Evolutionary conservation across 345 rosid species (phyloP), one percentile per base, ranked within the genome.

Genomic region (Pugionium cornutum): DNA sequence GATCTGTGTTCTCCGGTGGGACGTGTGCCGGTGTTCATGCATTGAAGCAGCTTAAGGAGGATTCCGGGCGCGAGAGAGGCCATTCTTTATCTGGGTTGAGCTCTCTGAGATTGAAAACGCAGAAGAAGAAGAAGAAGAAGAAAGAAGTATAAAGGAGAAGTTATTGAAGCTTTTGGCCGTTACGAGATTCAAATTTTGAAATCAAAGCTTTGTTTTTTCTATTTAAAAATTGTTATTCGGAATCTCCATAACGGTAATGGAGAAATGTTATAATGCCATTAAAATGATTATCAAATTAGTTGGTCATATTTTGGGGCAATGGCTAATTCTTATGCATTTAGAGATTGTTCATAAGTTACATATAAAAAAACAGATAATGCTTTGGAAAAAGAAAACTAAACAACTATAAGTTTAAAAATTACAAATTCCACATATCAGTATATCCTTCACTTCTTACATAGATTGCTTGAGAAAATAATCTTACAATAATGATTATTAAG

Each of bases 1-100:
- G 89, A 88, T 64, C 97, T 88, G 87, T 94, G 97, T 78, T 94
- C 99, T 28, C 97, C 96, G 64, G 96, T 83, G 51, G 88, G 89
- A 0, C 99, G 90, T 26, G 82, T 58, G 7, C 77, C 25, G n/a
- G 98, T 76, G 79, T 83, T 86, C 97, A 94, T 94, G 10, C 89
- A 79, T 41, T 92, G 97, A 27, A 92, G 95, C 67, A 92, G 95
- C 70, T 88, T 89, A 6, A 94, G 84, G 60, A 89, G 92, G 76
- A 92, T 86, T 18, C 97, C 97, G 2, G 83, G 88, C 2, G 89
- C 82, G 2, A 82, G 91, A 40, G 92, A 78, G 36, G 96, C 91
- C 96, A 94, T 92, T 43, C 48, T 26, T 92, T 70, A n/a, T 60
- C 39, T 52, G 9, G n/a, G 2, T 10, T 48, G 51, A 57, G 44